Evolutionary conservation across 805 yeast genomes (phyloP).

Genomic region (Pichia cabralensis): DNA sequence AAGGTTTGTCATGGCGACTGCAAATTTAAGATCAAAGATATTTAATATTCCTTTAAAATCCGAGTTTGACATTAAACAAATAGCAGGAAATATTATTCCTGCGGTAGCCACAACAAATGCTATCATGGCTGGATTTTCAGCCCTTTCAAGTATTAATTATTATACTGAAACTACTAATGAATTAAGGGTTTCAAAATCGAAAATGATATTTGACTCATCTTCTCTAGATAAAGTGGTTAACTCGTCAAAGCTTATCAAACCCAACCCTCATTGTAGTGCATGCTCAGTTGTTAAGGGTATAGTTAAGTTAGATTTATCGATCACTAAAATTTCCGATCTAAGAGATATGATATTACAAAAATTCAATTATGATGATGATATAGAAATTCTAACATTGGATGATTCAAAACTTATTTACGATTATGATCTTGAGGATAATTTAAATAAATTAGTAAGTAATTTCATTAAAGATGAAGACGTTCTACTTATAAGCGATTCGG

Average conservation of each 20-base stretch:
- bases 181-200: constrained; percentile 26
- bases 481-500: constrained; percentile 70
- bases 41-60: constrained; percentile 65
- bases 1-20: constrained; percentile 76
- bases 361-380: constrained; percentile 49
- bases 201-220: constrained; percentile 43
- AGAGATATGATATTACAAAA: constrained; percentile 37
- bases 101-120: constrained; percentile 99
- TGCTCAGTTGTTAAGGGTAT: constrained; percentile 50
- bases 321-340: constrained; percentile 37
- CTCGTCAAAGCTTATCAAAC: constrained; percentile 48
- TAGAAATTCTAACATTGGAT: constrained; percentile 37
- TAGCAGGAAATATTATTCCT: constrained; percentile 97
- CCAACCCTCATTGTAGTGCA: constrained; percentile 65
- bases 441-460: constrained; percentile 34
- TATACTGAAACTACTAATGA: constrained; percentile 21
- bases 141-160: constrained; percentile 55
- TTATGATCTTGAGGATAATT: constrained; percentile 78
- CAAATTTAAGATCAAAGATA: constrained; percentile 64
- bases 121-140: constrained; percentile 81
- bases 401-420: constrained; percentile 62
- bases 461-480: constrained; percentile 51
- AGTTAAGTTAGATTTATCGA: constrained; percentile 24
- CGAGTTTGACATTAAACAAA: constrained; percentile 82
- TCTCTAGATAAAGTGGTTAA: constrained; percentile 56